Evolutionary conservation across 2,329 filamentous ascomycete genomes (phyloP), one percentile per base, ranked within the genome.

Genomic region (Xylariaceae sp.): DNA sequence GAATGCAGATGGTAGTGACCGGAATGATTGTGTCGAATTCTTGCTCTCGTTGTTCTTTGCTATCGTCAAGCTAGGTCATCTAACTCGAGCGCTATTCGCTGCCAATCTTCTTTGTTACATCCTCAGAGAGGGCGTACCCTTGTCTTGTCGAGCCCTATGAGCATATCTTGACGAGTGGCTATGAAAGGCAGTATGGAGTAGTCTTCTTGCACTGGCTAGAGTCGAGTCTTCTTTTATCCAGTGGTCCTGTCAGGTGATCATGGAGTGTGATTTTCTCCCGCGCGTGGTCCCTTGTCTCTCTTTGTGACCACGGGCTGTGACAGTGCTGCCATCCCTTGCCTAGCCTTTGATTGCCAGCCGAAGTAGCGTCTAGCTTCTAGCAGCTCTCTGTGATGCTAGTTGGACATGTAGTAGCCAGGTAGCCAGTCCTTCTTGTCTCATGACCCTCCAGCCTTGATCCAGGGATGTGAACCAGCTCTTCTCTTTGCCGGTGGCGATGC

Each of bases 61-160:
- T 87, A 88, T 83, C 83, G 80, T 83, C 79, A 81, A 82, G 81
- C 83, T 87, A 87, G 81, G 79, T 81, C 80, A 78, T 82, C 74
- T 73, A 73, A 73, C 71, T 75, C 71, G 75, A 76, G 77, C 75
- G 76, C 78, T 80, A 80, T 74, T 74, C 76, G 76, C 77, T 76
- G 72, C 73, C 68, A 73, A 70, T 72, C 71, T 71, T 58, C 49
- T 15, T 62, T 73, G 75, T 72, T 78, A 77, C 74, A 76, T 75
- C 75, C 69, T 67, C 69, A 63, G 72, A 68, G 66, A 69, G 71
- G 63, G 56, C 59, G 54, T 64, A 58, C 65, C 68, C 66, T 68
- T 64, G 61, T 65, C 66, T 68, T 64, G 61, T 65, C 62, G 64
- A 64, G 66, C 65, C 68, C 66, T 70, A 69, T 68, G 67, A 70